phyloP scores from a whole-genome alignment of 768 basidiomycete genomes.

The Hericium rajendrae region DNA sequence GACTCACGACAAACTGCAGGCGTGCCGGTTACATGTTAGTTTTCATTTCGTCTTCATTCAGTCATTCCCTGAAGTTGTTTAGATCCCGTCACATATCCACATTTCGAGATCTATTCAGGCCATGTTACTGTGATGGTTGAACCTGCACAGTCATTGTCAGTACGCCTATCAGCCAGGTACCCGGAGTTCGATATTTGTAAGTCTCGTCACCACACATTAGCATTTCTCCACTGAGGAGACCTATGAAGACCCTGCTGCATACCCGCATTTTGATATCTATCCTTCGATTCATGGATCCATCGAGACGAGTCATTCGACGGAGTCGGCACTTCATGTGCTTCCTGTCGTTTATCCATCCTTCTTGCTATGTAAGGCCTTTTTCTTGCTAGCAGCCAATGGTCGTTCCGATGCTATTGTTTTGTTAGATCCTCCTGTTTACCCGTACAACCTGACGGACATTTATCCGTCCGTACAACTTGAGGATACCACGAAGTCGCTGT shows the following conservation, averaged over 20 bases:
- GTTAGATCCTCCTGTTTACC: neutral
- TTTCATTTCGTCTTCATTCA: neutral
- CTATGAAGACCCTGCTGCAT: neutral
- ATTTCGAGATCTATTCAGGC: constrained; percentile 12
- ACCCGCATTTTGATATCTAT: constrained; percentile 1
- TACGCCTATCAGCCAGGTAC: too few species aligned
- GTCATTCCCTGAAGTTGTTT: neutral
- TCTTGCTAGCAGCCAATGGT: neutral
- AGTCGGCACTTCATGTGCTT: neutral
- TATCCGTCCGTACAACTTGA: neutral
- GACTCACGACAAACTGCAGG: neutral
- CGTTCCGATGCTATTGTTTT: neutral
- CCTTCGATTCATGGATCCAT: neutral
- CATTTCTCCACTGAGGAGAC: neutral
- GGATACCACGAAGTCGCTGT: too few species aligned
- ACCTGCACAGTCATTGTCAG: too few species aligned
- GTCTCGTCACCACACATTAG: too few species aligned
- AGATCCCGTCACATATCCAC: constrained; percentile 28
- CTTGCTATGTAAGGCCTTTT: neutral
- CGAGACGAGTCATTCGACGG: neutral
- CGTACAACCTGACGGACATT: neutral
- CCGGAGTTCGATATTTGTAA: too few species aligned
- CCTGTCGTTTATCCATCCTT: neutral
- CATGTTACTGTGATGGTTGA: too few species aligned
- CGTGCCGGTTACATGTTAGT: constrained; percentile 14